phyloP scores from a whole-genome alignment of 1,284 basidiomycete species.

The Takashimella koratensis region DNA sequence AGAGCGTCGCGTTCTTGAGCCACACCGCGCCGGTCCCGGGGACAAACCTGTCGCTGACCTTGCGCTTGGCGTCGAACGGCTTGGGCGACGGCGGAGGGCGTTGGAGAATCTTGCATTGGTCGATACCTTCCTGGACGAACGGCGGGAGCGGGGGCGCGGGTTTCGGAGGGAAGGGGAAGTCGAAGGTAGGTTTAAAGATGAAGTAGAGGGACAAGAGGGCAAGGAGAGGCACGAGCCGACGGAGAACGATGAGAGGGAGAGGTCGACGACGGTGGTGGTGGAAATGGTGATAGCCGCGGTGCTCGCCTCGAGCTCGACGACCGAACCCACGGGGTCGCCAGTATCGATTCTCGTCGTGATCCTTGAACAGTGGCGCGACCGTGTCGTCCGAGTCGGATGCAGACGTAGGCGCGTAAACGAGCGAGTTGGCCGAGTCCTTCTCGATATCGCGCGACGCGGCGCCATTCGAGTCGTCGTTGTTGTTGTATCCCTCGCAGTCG shows the following conservation, averaged over 20 bases:
- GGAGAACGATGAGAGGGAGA: neutral
- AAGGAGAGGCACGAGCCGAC: neutral
- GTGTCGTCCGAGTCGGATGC: neutral
- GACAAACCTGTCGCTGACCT: conserved; percentile 67
- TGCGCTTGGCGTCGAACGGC: conserved; percentile 55
- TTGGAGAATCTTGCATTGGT: conserved; percentile 37
- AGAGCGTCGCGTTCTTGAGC: conserved; percentile 73
- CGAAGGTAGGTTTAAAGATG: neutral
- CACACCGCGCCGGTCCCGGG: conserved; percentile 61
- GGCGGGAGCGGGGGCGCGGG: conserved; percentile 19
- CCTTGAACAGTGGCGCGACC: neutral
- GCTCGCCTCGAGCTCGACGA: too few relatives aligned
- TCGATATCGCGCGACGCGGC: too few relatives aligned
- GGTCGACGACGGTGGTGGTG: neutral
- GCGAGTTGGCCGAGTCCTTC: too few relatives aligned
- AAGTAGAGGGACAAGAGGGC: neutral
- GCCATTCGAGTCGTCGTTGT: too few relatives aligned
- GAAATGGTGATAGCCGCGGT: too few relatives aligned
- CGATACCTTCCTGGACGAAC: conserved; percentile 36
- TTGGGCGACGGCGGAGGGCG: conserved; percentile 24
- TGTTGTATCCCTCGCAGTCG: too few relatives aligned
- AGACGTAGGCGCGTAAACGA: too few relatives aligned
- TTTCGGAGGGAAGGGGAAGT: conserved; percentile 6
- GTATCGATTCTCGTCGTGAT: too few relatives aligned
- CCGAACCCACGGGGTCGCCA: too few relatives aligned